Evolutionary conservation across 176 grass and related monocot genomes (phyloP), one percentile per base, ranked within the genome.

Genomic region (Aegilops tauschii): DNA sequence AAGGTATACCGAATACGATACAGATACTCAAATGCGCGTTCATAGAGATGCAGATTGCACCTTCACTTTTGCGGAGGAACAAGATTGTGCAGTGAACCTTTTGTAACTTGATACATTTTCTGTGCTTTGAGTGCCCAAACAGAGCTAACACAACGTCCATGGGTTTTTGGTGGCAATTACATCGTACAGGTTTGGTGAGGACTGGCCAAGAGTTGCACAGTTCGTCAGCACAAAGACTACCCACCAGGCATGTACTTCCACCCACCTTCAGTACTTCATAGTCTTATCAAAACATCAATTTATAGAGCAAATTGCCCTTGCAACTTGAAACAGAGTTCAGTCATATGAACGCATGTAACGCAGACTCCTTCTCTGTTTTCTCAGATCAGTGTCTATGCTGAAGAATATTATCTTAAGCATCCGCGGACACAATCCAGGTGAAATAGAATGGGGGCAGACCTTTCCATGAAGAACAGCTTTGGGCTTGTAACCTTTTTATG

Each of bases 131-230:
- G 23, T 62, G 71, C 42, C 35, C n/a, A 75, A n/a, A n/a, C 16
- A 45, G 61, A 31, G 35, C 27, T 61, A 28, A 73, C 17, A 27
- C 68, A n/a, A 14, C 5, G 9, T 12, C 17, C 56, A 62, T 68
- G 25, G n/a, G 25, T 37, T 49, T 61, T 65, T 17, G 72, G 82
- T 9, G 28, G 17, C 42, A 64, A 21, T 7, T 12, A 21, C 40
- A 23, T 45, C 23, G 69, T 90, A 17, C 81, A 90, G 65, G 78
- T 90, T 90, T 54, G 73, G 79, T 65, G 31, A 78, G 30, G 79
- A 65, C 80, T 79, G 84, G 56, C 25, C 64, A 79, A 79, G 54
- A 79, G 80, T 83, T 83, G 84, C 65, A 58, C 32, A 87, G 20
- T 87, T 73, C 12, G 77, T 84, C 18, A 2, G 25, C 32, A 79